Evolutionary conservation across 2,329 filamentous ascomycete genomes (phyloP), one percentile per base, ranked within the genome.

Genomic region (Talaromyces sp.): DNA sequence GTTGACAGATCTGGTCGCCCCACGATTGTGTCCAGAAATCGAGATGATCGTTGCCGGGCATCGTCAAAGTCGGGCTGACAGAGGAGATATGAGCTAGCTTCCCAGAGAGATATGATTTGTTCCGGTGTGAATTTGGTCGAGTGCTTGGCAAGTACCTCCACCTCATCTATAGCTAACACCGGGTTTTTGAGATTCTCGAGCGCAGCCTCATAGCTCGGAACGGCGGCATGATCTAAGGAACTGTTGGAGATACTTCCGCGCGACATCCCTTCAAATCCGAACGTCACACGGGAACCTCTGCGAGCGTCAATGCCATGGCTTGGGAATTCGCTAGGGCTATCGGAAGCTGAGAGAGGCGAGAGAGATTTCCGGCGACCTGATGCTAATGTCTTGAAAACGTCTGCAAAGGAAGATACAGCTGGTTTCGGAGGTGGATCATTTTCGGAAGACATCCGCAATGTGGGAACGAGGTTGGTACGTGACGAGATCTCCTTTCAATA

Each of bases 371-470:
- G 72, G 65, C 76, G 76, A 58, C 72, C 72, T 60, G 75, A 72
- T 65, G 74, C 75, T 79, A 80, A 62, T 47, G 77, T 77, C 68
- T 78, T 78, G 68, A 79, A 78, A 43, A 80, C 78, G 74, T 79
- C 77, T 64, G 76, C 76, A 67, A 79, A 76, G 35, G 76, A 76
- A 63, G 77, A 72, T 63, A 76, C 72, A 54, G 73, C 78, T 65
- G 73, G 70, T 65, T 75, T 72, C 35, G 75, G 72, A 61, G 72
- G 69, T 66, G 72, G 70, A 74, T 69, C 78, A 78, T 80, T 76
- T 69, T 78, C 77, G 72, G 77, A 73, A 77, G 75, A 76, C 78
- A 80, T 79, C 71, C 77, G 75, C 72, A 61, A 68, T 69, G 66
- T 67, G 48, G 62, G 64, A 50, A 62, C 41, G 62, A 60, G 37